Percentiles rank a stretch among this genome's conserved stretches.
Evolutionary conservation across 2,329 filamentous ascomycete genomes (phyloP).

Genomic region (Xylaria sp.): DNA sequence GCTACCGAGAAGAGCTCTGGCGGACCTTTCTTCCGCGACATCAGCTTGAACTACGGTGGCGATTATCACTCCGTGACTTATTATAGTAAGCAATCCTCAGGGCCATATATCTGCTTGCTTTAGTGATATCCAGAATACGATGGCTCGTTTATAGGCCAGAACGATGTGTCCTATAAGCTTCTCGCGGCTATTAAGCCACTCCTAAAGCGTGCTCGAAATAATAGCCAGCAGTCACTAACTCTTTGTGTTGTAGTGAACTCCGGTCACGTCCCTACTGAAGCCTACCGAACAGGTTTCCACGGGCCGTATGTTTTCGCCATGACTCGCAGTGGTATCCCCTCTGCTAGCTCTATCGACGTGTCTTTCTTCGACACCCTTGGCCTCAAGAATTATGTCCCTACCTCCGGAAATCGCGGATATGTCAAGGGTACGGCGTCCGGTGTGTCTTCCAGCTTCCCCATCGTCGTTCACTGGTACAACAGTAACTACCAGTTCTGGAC

Average conservation of each 20-base stretch:
- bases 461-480: constrained; percentile 70
- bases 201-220: background rate
- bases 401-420: constrained; percentile 59
- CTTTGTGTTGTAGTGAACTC: constrained; percentile 58
- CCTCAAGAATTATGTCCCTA: constrained; percentile 64
- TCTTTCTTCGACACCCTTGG: constrained; percentile 66
- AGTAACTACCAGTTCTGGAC: constrained; percentile 67
- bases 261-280: constrained; percentile 66
- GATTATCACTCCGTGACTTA: constrained; percentile 65
- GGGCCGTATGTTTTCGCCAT: constrained; percentile 70
- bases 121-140: background rate
- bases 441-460: constrained; percentile 58
- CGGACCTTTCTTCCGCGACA: constrained; percentile 67
- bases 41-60: constrained; percentile 66
- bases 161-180: background rate
- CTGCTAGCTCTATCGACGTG: constrained; percentile 58
- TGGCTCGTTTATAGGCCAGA: background rate
- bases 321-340: constrained; percentile 61
- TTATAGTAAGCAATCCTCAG: constrained; percentile 54
- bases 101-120: background rate
- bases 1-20: constrained; percentile 67
- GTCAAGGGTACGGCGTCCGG: constrained; percentile 66
- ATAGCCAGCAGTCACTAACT: background rate
- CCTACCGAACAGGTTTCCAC: constrained; percentile 66
- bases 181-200: background rate